phyloP scores from a whole-genome alignment of 2,329 filamentous ascomycete species.

The Microascus cirrosus region DNA sequence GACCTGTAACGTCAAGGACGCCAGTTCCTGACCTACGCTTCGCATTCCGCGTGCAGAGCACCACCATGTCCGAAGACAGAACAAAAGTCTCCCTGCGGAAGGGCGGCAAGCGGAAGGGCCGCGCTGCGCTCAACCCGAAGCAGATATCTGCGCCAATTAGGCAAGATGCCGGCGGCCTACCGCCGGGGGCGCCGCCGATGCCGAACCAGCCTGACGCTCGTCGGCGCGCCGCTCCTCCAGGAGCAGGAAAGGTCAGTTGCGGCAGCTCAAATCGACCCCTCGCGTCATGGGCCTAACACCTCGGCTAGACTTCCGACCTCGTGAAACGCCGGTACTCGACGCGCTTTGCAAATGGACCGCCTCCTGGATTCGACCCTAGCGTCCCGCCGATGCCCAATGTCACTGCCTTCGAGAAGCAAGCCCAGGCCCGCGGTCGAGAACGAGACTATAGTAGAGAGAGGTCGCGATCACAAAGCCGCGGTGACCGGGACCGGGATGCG shows the following conservation, averaged over 20 bases:
- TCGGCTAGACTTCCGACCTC: constrained; percentile 58
- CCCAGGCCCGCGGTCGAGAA: constrained; percentile 19
- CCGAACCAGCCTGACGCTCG: constrained; percentile 24
- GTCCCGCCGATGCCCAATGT: constrained; percentile 63
- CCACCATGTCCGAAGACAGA: constrained; percentile 34
- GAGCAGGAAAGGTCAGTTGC: constrained; percentile 43
- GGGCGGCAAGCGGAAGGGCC: constrained; percentile 46
- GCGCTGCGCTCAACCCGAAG: constrained; percentile 50
- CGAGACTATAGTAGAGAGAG: constrained; percentile 22
- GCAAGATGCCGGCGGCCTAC: constrained; percentile 26
- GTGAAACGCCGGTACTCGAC: constrained; percentile 94
- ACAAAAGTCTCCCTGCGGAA: constrained; percentile 39
- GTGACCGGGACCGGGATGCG: constrained; percentile 14
- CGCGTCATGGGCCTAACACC: constrained; percentile 3
- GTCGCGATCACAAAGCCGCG: constrained; percentile 7
- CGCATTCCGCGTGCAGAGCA: not conserved
- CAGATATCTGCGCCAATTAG: constrained; percentile 52
- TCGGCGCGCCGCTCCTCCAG: constrained; percentile 34
- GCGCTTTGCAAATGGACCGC: constrained; percentile 69
- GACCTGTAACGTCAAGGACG: not conserved
- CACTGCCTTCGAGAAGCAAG: constrained; percentile 33
- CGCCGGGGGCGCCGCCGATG: constrained; percentile 13
- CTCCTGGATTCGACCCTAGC: constrained; percentile 53
- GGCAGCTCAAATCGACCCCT: not conserved
- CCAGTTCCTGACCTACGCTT: not conserved